Evolutionary conservation across 2,329 filamentous ascomycete species (phyloP), one percentile per base, ranked within the genome.

Genomic region (Hypoxylon sp.): DNA sequence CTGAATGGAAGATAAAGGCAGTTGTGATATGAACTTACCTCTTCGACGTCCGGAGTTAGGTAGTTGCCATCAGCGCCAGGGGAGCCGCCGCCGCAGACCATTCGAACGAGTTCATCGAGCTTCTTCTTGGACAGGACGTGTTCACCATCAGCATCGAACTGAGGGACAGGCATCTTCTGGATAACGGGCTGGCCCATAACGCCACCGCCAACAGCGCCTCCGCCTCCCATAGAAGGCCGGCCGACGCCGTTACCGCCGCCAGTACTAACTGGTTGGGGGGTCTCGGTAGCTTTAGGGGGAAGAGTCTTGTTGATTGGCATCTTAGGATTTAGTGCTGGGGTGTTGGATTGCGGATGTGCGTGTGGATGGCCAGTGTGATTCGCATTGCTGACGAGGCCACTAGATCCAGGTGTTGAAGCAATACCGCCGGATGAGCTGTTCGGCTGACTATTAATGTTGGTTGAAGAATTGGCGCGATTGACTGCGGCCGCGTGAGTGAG

Each of bases 91-190:
- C 94, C 94, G 36, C 93, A 97, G 65, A 98, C 94, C 80, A 98
- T 95, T 55, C 94, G 89, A 7, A 98, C 94, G 38, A 99, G 86
- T 78, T 98, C 95, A 76, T 99, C 94, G 43, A 99, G 86, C 82
- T 97, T 98, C 83, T 97, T 97, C 87, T 98, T 98, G 82, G 92
- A 97, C n/a, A 99, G 84, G 0, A 99, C 92, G 46, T 94, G 91
- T 75, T 98, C 94, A 25, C 93, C 94, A 77, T 97, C 94, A 30
- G 93, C 93, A 78, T 98, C 95, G 64, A 98, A 90, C 62, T 93
- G 92, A 79, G 93, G 97, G 0, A 90, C 89, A 0, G 94, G 93
- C 48, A 93, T 89, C 76, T 94, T 94, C 60, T 90, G 84, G 67
- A 98, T 87, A 1, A 93, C 93, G 0, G 96, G 94, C 75, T 97